These are phyloP conservation scores for Dorcoceras hygrometricum DNA, from an alignment of 257 asterid genomes.

Conservation along the genomic window DNA sequence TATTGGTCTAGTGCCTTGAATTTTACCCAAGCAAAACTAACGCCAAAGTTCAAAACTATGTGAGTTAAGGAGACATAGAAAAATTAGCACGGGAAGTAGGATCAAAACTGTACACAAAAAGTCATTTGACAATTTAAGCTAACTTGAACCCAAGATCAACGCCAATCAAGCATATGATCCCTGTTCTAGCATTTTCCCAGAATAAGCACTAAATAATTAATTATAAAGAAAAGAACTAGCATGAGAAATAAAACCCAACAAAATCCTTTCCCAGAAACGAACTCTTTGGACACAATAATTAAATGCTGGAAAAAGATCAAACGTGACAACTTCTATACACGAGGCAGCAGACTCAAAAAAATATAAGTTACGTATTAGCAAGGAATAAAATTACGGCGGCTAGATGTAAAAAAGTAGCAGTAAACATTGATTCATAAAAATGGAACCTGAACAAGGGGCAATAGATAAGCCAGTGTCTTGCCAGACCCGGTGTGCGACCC, in stretches of 20 bases:
- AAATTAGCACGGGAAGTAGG: constrained; percentile 2
- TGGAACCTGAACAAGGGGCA: constrained; percentile 89
- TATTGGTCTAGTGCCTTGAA: neutral
- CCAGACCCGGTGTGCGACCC: constrained; percentile 99
- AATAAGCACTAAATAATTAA: too few species aligned
- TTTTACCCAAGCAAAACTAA: neutral
- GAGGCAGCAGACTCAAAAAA: neutral
- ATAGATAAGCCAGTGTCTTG: constrained; percentile 90
- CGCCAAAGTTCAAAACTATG: constrained; percentile 1
- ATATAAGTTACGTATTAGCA: neutral
- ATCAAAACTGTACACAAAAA: constrained; percentile 1
- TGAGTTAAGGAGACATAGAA: neutral
- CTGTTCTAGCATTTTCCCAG: too few species aligned
- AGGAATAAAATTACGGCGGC: neutral
- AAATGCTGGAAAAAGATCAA: neutral
- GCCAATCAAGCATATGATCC: too few species aligned
- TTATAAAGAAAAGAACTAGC: too few species aligned
- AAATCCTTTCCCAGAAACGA: neutral
- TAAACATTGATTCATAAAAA: neutral
- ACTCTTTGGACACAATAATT: too few species aligned
- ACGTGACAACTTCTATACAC: neutral
- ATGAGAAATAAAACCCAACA: too few species aligned
- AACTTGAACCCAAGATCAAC: too few species aligned
- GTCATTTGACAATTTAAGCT: neutral
- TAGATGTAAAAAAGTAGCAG: neutral